These are phyloP conservation scores for Mucor velutinosus DNA, from an alignment of 371 early-diverging fungal species.

Conservation along the genomic window DNA sequence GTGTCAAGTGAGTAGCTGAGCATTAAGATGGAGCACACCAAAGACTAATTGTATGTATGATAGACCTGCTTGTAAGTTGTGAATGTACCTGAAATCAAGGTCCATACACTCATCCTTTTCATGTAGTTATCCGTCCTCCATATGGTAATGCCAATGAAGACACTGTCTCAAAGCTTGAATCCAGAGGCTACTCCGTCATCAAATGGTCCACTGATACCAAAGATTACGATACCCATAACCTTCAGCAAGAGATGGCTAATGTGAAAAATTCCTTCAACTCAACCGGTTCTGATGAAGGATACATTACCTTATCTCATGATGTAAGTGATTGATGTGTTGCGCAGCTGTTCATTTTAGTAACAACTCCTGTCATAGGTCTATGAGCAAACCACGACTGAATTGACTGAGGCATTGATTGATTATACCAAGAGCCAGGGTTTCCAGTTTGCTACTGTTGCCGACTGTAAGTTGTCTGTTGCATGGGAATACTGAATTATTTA, in stretches of 20 bases:
- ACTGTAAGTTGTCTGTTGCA: constrained; percentile 30
- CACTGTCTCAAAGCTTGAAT: constrained; percentile 29
- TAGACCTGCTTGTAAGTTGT: constrained; percentile 41
- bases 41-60: neutral
- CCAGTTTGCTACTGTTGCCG: constrained; percentile 52
- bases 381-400: constrained; percentile 40
- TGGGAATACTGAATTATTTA: neutral
- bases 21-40: neutral
- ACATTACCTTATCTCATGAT: constrained; percentile 31
- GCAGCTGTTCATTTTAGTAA: neutral
- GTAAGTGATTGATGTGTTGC: constrained; percentile 10
- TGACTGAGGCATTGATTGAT: constrained; percentile 34
- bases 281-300: constrained; percentile 9
- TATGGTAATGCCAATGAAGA: constrained; percentile 36
- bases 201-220: constrained; percentile 60
- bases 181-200: constrained; percentile 46
- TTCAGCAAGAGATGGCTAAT: constrained; percentile 23
- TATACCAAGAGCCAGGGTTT: constrained; percentile 36
- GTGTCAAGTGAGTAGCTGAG: constrained; percentile 16
- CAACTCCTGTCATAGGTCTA: constrained; percentile 34
- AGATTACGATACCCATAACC: constrained; percentile 43
- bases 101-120: neutral
- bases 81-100: neutral
- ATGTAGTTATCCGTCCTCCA: constrained; percentile 49
- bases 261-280: neutral